phyloP scores from a whole-genome alignment of 768 basidiomycete genomes.

The Lentinus brumalis region DNA sequence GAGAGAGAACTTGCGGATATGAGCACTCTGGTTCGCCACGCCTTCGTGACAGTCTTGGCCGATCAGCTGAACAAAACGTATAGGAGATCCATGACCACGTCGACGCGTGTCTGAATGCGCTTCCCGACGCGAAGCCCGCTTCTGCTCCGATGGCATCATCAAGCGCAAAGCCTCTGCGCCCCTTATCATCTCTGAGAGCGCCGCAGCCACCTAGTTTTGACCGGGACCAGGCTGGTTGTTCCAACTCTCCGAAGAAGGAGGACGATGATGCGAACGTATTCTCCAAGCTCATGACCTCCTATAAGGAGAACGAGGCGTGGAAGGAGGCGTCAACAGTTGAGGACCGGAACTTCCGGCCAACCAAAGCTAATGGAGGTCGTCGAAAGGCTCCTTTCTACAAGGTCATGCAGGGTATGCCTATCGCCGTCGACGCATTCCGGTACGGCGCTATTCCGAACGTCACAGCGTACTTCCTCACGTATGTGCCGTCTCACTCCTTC shows the following conservation, averaged over 20 bases:
- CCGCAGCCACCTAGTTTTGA: slow-evolving; percentile 11
- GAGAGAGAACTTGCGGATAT: slow-evolving; percentile 30
- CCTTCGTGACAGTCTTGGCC: background rate
- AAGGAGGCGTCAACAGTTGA: slow-evolving; percentile 69
- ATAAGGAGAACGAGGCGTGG: slow-evolving; percentile 83
- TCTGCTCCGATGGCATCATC: slow-evolving; percentile 5
- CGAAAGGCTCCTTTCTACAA: slow-evolving; percentile 95
- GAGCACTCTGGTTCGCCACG: slow-evolving; percentile 30
- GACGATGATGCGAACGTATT: slow-evolving; percentile 47
- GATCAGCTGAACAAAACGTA: background rate
- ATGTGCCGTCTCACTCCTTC: background rate
- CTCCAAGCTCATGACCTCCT: slow-evolving; percentile 86
- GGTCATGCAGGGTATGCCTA: slow-evolving; percentile 93
- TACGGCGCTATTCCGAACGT: slow-evolving; percentile 91
- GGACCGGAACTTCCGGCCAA: slow-evolving; percentile 46
- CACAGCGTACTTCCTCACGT: slow-evolving; percentile 93
- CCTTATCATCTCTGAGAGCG: slow-evolving; percentile 23
- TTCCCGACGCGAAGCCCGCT: slow-evolving; percentile 8
- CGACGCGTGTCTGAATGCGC: slow-evolving; percentile 55
- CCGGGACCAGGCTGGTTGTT: slow-evolving; percentile 9
- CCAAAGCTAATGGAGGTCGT: slow-evolving; percentile 52
- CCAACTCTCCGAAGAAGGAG: slow-evolving; percentile 10
- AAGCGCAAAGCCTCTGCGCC: slow-evolving; percentile 11
- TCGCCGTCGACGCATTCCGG: slow-evolving; percentile 96
- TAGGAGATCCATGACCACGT: slow-evolving; percentile 59